Base-by-base conservation (phyloP, 257 asterid species). In the Eucommia ulmoides region DNA sequence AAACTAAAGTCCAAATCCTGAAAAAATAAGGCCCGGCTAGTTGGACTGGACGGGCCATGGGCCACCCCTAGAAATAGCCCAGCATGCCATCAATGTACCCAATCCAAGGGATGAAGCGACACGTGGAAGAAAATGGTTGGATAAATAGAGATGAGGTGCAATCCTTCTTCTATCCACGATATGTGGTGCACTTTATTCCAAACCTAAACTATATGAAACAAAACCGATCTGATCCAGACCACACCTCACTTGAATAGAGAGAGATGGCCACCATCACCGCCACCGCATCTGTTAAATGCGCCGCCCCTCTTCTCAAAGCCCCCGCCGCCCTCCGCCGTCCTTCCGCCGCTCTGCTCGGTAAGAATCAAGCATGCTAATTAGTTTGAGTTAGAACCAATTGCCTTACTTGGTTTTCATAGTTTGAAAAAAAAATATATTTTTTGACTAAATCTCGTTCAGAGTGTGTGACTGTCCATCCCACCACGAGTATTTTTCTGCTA, bases 261-360 rank as follows among this genome's bases (percentile, higher is more conserved):
- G 26, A 56, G 29, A 86, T 81, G 97, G 92, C 93, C 55, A 66
- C 87, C 59, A 54, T 77, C 77, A 67, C 83, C 5, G 81, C 89
- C 45, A 55, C 82, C 52, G 71, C 88, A 5, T 68, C 73, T 2
- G 20, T 76, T 8, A 65, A 87, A 58, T 73, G 77, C 68, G 73
- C 72, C 23, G 72, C 88, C 61, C 64, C 73, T 45, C 33, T 73
- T n/a, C 82, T 53, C 38, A 75, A 67, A 74, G 68, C 74, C 2
- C 23, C 63, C 41, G 52, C 71, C 48, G 23, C 53, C 22, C 8
- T 26, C 38, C 8, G 11, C 11, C 54, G 70, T 49, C 74, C 66
- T 6, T 23, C 82, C 26, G 35, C 70, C 8, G 44, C 72, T 35
- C 35, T 76, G 54, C 59, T 80, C 18, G 86, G 88, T 80, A 63